phyloP scores from a whole-genome alignment of 108 stramenopile species.

The Thalassiosira profunda region DNA sequence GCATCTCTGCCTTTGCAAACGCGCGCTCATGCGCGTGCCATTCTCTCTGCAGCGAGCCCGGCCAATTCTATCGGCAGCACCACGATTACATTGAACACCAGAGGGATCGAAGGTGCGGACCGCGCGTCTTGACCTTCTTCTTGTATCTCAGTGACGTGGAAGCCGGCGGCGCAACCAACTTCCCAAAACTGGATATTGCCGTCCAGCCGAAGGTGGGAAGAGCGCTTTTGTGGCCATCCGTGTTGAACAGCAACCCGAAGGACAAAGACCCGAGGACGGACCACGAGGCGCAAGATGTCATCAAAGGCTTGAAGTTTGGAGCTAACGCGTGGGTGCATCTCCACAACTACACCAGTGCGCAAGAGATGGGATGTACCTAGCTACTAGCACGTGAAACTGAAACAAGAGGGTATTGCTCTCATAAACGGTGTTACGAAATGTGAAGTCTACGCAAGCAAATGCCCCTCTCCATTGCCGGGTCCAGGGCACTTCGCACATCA shows the following conservation, averaged over 20 bases:
- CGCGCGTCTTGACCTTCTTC: constrained; percentile 63
- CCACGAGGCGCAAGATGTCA: constrained; percentile 52
- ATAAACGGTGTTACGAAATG: too few relatives aligned
- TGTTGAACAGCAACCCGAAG: constrained; percentile 32
- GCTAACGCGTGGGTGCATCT: constrained; percentile 35
- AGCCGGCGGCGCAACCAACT: constrained; percentile 56
- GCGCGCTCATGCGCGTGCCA: too few relatives aligned
- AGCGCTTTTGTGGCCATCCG: constrained; percentile 55
- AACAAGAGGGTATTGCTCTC: too few relatives aligned
- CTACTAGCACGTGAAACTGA: too few relatives aligned
- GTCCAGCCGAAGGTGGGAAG: constrained; percentile 31
- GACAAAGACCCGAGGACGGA: constrained; percentile 31
- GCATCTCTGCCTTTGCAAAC: too few relatives aligned
- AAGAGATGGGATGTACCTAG: constrained; percentile 1
- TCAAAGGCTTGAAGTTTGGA: constrained; percentile 47
- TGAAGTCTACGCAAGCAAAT: too few relatives aligned
- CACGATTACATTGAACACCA: constrained; percentile 42
- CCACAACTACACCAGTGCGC: background rate
- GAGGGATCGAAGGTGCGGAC: constrained; percentile 42
- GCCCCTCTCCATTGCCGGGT: too few relatives aligned
- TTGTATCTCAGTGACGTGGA: constrained; percentile 72
- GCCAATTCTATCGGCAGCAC: constrained; percentile 58
- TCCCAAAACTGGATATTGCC: constrained; percentile 17
- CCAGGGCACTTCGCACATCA: too few relatives aligned
- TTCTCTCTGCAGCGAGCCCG: too few relatives aligned